Percentiles rank a stretch among this genome's conserved stretches.
phyloP scores from a whole-genome alignment of 2,329 filamentous ascomycete genomes.

The Zasmidium angulare region DNA sequence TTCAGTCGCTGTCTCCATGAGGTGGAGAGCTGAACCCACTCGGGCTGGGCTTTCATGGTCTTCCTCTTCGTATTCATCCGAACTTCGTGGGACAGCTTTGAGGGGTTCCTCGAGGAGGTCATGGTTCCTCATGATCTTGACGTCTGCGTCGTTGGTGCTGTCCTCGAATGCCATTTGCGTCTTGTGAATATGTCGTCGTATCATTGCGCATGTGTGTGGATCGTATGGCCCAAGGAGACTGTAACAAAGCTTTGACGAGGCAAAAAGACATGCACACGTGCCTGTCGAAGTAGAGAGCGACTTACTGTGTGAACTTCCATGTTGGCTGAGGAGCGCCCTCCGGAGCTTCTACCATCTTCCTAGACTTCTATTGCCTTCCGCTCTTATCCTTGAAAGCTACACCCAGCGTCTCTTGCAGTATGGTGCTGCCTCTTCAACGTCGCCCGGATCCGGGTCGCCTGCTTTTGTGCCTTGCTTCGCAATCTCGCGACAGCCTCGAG shows the following conservation, averaged over 20 bases:
- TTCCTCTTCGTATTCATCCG: too few relatives aligned
- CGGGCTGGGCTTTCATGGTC: too few relatives aligned
- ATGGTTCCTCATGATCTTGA: constrained; percentile 7
- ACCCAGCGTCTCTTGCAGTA: not conserved
- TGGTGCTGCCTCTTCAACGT: not conserved
- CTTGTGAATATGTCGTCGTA: constrained; percentile 28
- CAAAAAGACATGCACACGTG: not conserved
- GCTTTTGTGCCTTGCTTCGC: not conserved
- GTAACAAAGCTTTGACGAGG: not conserved
- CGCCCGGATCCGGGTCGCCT: not conserved
- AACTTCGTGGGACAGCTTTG: too few relatives aligned
- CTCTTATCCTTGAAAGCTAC: not conserved
- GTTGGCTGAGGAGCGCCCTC: constrained; percentile 75
- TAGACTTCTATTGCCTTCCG: constrained; percentile 1
- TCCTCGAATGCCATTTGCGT: constrained; percentile 18
- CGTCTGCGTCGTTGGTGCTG: constrained; percentile 22
- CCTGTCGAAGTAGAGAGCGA: constrained; percentile 16
- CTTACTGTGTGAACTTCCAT: constrained; percentile 99
- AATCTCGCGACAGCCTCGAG: not conserved
- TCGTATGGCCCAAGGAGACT: not conserved
- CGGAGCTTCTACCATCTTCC: constrained; percentile 94
- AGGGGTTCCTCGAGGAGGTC: not conserved
- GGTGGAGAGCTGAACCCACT: too few relatives aligned
- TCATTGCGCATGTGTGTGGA: constrained; percentile 12
- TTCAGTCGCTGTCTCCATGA: too few relatives aligned